Evolutionary conservation across 768 basidiomycete genomes (phyloP).

Genomic region (Rhizopogon vulgaris): DNA sequence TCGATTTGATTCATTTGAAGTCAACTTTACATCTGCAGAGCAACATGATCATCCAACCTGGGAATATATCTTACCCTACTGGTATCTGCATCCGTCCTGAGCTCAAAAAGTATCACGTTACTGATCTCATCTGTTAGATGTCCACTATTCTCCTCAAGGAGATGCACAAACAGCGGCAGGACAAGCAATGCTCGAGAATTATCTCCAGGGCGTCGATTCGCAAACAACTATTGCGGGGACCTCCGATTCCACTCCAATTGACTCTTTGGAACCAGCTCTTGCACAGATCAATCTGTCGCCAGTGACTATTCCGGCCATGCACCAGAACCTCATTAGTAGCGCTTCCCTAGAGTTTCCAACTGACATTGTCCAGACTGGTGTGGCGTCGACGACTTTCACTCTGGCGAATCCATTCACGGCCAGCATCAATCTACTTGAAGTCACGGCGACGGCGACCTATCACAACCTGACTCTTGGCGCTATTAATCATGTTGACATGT

Average conservation of each 20-base stretch:
- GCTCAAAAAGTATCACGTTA: neutral
- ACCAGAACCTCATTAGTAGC: slow-evolving; percentile 53
- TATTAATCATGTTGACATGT: slow-evolving; percentile 50
- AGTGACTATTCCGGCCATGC: slow-evolving; percentile 58
- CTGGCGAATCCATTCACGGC: slow-evolving; percentile 70
- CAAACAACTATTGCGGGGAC: slow-evolving; percentile 52
- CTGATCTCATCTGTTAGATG: slow-evolving; percentile 29
- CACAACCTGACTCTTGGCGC: slow-evolving; percentile 49
- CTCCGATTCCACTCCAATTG: slow-evolving; percentile 49
- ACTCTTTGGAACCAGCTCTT: slow-evolving; percentile 55
- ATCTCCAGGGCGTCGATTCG: slow-evolving; percentile 56
- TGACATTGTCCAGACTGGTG: slow-evolving; percentile 54
- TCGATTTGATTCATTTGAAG: neutral
- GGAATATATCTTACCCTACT: slow-evolving; percentile 49
- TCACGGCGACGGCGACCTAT: slow-evolving; percentile 50
- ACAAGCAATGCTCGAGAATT: slow-evolving; percentile 54
- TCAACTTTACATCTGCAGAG: slow-evolving; percentile 25
- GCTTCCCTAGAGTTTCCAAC: slow-evolving; percentile 55
- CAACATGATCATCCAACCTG: slow-evolving; percentile 54
- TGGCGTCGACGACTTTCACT: slow-evolving; percentile 51
- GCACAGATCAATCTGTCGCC: slow-evolving; percentile 54
- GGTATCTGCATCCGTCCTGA: slow-evolving; percentile 23
- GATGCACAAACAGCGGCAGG: slow-evolving; percentile 45
- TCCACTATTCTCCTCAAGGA: slow-evolving; percentile 56
- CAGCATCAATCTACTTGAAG: slow-evolving; percentile 53